phyloP scores from a whole-genome alignment of 176 grass and related monocot genomes.

The Ampelocalamus luodianensis region DNA sequence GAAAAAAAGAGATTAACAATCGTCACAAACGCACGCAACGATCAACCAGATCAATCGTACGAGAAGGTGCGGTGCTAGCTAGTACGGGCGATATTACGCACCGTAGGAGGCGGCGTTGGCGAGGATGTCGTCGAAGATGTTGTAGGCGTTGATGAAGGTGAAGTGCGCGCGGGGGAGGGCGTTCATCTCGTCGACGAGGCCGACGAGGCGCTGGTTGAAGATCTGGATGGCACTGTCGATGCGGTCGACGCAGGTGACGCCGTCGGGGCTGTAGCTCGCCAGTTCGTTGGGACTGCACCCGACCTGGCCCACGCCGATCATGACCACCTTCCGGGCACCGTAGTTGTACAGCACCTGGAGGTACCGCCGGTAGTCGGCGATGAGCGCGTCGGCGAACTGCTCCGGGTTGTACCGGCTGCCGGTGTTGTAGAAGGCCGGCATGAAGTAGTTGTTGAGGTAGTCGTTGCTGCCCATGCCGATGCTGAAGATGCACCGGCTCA shows the following conservation, averaged over 20 bases:
- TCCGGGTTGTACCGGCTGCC: slow-evolving; percentile 67
- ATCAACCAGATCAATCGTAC: background rate
- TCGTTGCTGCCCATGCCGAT: slow-evolving; percentile 98
- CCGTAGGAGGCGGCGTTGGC: slow-evolving; percentile 47
- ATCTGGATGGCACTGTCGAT: slow-evolving; percentile 85
- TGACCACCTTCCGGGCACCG: slow-evolving; percentile 83
- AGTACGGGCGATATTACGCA: background rate
- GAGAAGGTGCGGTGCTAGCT: background rate
- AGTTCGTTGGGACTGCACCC: slow-evolving; percentile 91
- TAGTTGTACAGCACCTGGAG: slow-evolving; percentile 72
- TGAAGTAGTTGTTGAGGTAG: slow-evolving; percentile 99
- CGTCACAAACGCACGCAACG: background rate
- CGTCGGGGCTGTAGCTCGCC: slow-evolving; percentile 68
- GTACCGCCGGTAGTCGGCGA: slow-evolving; percentile 68
- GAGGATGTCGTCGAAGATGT: slow-evolving; percentile 78
- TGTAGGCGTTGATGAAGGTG: slow-evolving; percentile 85
- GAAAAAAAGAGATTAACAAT: too few relatives aligned
- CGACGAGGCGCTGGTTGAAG: slow-evolving; percentile 69
- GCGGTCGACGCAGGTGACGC: slow-evolving; percentile 59
- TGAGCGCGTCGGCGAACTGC: slow-evolving; percentile 66
- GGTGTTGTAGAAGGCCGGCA: slow-evolving; percentile 83
- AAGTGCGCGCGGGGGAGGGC: slow-evolving; percentile 73
- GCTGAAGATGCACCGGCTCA: slow-evolving; percentile 91
- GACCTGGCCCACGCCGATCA: slow-evolving; percentile 85
- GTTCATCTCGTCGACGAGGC: slow-evolving; percentile 76